Conservation (phyloP, 23 red algal species). For the Gracilaria vermiculophylla region DNA sequence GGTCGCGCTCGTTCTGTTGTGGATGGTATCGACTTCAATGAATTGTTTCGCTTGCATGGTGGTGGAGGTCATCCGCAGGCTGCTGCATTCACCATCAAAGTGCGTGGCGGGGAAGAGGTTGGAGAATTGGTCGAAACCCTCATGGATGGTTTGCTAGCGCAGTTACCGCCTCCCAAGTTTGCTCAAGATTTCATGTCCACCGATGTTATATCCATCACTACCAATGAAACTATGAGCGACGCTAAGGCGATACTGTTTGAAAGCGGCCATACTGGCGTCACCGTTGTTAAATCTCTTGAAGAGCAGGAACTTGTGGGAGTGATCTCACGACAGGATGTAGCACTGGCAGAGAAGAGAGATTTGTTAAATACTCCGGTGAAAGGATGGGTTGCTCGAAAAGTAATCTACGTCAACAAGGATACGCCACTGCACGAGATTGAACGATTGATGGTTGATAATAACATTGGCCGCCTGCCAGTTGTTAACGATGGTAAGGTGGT, state of each 20-base stretch:
- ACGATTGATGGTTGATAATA: constrained; percentile 35
- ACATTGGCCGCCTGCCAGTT: constrained; percentile 63
- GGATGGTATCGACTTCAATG: constrained; percentile 57
- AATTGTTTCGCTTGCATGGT: constrained; percentile 19
- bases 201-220: constrained; percentile 23
- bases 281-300: constrained; percentile 21
- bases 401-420: constrained; percentile 24
- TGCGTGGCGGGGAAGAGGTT: constrained; percentile 8
- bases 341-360: constrained; percentile 31
- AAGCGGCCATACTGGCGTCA: constrained; percentile 38
- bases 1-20: constrained; percentile 38
- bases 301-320: constrained; percentile 48
- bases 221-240: constrained; percentile 19
- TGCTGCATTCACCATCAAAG: constrained; percentile 19
- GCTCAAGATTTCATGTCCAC: constrained; percentile 48
- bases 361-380: constrained; percentile 17
- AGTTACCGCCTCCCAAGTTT: constrained; percentile 31
- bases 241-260: constrained; percentile 55
- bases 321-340: constrained; percentile 37
- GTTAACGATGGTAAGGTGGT: constrained; percentile 55
- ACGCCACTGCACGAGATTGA: constrained; percentile 53
- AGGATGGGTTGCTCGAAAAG: constrained; percentile 48
- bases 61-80: constrained; percentile 70
- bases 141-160: constrained; percentile 16
- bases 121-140: constrained; percentile 30